These are phyloP conservation scores for Backusella circina DNA, from an alignment of 192 early-diverging fungal species.

Conservation along the genomic window DNA sequence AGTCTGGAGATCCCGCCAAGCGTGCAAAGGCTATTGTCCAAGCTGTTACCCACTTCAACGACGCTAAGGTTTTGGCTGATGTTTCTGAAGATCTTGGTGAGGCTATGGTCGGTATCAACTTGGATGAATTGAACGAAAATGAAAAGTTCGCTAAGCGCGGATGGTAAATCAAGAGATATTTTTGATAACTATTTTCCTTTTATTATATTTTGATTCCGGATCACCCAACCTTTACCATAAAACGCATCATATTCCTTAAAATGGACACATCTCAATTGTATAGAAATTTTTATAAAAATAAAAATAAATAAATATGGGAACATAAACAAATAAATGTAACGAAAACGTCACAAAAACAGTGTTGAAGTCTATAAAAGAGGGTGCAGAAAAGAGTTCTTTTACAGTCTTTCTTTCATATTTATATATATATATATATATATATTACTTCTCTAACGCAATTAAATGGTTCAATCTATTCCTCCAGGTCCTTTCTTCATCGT, in stretches of 20 bases:
- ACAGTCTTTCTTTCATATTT: background rate
- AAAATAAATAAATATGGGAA: background rate
- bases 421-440: no score
- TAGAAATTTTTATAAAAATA: background rate
- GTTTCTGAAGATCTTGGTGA: constrained; percentile 93
- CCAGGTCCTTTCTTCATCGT: constrained; percentile 7
- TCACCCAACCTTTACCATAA: background rate
- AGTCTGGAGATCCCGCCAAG: constrained; percentile 89
- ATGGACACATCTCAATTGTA: background rate
- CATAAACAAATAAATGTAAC: background rate
- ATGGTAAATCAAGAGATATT: constrained; percentile 18
- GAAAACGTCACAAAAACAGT: background rate
- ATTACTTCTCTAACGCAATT: background rate
- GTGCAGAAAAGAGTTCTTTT: background rate
- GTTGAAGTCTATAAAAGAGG: background rate
- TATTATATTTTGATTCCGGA: background rate
- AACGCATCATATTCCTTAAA: background rate
- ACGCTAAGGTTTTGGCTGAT: constrained; percentile 82
- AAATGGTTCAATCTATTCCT: constrained; percentile 10
- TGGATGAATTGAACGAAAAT: constrained; percentile 51
- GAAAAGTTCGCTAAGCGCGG: constrained; percentile 21
- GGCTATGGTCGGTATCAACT: constrained; percentile 97
- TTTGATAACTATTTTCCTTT: background rate
- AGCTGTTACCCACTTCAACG: constrained; percentile 95
- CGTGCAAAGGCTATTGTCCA: constrained; percentile 91